Conservation (phyloP, 495 filamentous ascomycete genomes). For the Trichoderma virens region DNA sequence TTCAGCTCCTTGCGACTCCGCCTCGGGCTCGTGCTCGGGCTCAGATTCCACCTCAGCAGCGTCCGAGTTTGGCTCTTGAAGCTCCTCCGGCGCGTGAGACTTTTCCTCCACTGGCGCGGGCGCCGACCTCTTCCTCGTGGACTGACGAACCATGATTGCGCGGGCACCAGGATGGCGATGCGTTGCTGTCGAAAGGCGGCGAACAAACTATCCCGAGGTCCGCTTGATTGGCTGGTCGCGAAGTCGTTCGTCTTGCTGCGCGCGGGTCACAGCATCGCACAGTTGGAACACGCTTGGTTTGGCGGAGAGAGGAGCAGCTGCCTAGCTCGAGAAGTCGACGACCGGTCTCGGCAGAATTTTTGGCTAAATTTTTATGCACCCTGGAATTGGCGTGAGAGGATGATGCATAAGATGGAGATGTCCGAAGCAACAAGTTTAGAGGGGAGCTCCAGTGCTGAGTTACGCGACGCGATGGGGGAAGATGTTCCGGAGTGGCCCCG, state of each 20-base stretch:
- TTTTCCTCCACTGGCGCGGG: background rate
- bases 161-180: background rate
- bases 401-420: background rate
- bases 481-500: conserved; percentile 6
- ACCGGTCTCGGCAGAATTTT: background rate
- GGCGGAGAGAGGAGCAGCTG: background rate
- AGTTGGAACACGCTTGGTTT: background rate
- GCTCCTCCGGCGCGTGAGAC: background rate
- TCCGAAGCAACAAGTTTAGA: background rate
- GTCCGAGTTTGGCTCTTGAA: background rate
- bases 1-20: conserved; percentile 19
- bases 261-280: conserved; percentile 8
- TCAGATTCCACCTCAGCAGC: background rate
- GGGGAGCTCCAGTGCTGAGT: conserved; percentile 1
- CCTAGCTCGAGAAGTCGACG: background rate
- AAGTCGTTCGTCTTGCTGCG: conserved; percentile 3
- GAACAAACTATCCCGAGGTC: background rate
- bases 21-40: conserved; percentile 22
- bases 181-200: background rate
- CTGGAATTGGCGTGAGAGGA: background rate
- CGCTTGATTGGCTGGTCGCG: conserved; percentile 4
- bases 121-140: background rate
- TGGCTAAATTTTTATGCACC: background rate
- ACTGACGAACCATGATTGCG: conserved; percentile 4
- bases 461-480: conserved; percentile 9